A percentile compares a stretch with the other conserved stretches of the same genome.
Conservation (phyloP, 345 rosid species). For the Pseudoturritis turrita region DNA sequence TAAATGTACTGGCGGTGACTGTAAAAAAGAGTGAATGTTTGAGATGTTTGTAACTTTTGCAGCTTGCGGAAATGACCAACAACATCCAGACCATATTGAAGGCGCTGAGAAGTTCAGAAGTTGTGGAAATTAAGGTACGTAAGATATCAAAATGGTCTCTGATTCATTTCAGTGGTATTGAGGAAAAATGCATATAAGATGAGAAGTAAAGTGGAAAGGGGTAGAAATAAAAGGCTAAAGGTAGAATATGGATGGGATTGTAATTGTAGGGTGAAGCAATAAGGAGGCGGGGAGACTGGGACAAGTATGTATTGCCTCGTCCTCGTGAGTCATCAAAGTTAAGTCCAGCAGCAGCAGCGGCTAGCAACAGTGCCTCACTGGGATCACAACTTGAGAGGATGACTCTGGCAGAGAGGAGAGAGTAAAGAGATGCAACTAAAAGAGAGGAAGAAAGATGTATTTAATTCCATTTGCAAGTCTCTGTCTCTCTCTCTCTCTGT, state of each 20-base stretch:
- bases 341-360: not conserved
- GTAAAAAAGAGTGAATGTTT: not conserved
- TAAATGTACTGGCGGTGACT: not conserved
- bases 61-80: constrained; percentile 59
- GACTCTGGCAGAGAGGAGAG: constrained; percentile 11
- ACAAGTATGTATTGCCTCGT: constrained; percentile 28
- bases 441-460: not conserved
- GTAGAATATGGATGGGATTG: constrained; percentile 1
- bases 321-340: constrained; percentile 1
- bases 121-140: constrained; percentile 72
- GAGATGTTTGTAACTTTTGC: constrained; percentile 26
- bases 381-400: constrained; percentile 15
- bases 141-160: not conserved
- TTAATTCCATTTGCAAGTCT: not conserved
- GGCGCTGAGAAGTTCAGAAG: constrained; percentile 48
- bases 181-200: not conserved
- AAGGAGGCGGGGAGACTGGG: constrained; percentile 35
- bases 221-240: constrained; percentile 5
- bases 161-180: not conserved
- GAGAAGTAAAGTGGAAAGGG: not conserved
- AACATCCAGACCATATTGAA: constrained; percentile 56
- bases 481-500: not conserved
- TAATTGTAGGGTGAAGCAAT: constrained; percentile 31
- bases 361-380: constrained; percentile 1
- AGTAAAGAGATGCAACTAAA: constrained; percentile 1